Base-by-base conservation (phyloP, 2,329 filamentous ascomycete species). In the Colletotrichum paranaense region DNA sequence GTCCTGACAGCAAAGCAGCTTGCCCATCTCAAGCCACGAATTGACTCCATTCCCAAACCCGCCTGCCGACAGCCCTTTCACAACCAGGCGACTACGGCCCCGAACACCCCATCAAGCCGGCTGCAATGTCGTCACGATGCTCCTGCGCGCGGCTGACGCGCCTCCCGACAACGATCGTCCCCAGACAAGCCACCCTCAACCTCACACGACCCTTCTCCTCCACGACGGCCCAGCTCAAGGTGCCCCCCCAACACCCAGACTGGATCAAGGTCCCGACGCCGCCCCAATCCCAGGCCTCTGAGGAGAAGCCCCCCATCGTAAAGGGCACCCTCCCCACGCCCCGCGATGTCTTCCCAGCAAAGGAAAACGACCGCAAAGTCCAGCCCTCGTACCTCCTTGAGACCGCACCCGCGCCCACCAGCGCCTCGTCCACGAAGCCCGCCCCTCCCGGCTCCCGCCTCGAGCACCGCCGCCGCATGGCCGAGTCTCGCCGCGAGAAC, bases 321-420 rank as follows among this genome's bases (percentile, higher is more conserved):
- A 95, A 95, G 81, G 97, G 97, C 77, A 90, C 92, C 70, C 89
- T 99, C 0, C 97, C 97, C 9, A 87, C 95, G 0, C 96, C 97
- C 46, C 92, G 95, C 75, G 89, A 94, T 69, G 85, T 98, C 76
- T 98, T 98, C 85, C 87, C 88, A 5, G 83, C 86, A 72, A 80
- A 80, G 11, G 87, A 88, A 71, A 88, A 87, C 73, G 82, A 87
- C 65, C 86, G 88, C 81, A 96, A 97, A 82, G 84, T 90, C 7
- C 86, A 85, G 11, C 80, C 86, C 42, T 83, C 85, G 42, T 95
- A 95, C 84, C 82, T 95, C 71, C 81, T 84, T 59, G 84, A 85
- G 74, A 90, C 90, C 1, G 91, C 90, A 4, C 90, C 89, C 3
- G 80, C 85, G 68, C 91, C 92, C 2, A 79, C 85, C 68, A 83